Percentiles rank a stretch among this genome's conserved stretches.
These are phyloP conservation scores for Aspergillus baeticus DNA, from an alignment of 495 filamentous ascomycete genomes.

Conservation along the genomic window DNA sequence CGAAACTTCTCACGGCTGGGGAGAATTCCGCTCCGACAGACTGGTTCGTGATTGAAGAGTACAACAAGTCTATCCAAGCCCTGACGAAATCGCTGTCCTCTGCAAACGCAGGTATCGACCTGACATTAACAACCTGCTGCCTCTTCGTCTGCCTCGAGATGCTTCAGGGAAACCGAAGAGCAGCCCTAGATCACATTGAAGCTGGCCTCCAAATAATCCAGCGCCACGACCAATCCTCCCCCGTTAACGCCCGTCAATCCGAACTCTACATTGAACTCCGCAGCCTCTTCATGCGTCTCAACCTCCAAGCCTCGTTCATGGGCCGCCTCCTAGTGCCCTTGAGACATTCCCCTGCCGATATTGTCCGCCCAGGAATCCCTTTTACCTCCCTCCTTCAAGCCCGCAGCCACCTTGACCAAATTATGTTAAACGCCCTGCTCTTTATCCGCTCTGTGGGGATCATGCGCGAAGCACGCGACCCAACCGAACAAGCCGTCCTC, in stretches of 20 bases:
- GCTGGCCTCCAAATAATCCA: slow-evolving; percentile 15
- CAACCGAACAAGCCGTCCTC: neutral
- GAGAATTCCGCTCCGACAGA: neutral
- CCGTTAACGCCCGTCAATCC: neutral
- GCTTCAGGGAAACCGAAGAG: slow-evolving; percentile 19
- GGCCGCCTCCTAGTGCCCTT: slow-evolving; percentile 6
- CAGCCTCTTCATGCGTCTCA: slow-evolving; percentile 9
- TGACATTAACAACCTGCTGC: slow-evolving; percentile 25
- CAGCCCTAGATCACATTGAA: slow-evolving; percentile 23
- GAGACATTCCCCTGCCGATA: neutral
- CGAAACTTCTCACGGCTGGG: neutral
- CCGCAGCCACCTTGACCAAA: slow-evolving; percentile 2
- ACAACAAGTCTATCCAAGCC: slow-evolving; percentile 19
- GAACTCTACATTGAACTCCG: slow-evolving; percentile 13
- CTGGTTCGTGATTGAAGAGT: slow-evolving; percentile 13
- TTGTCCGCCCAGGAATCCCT: neutral
- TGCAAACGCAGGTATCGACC: slow-evolving; percentile 7
- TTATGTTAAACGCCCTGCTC: slow-evolving; percentile 13
- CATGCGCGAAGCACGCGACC: slow-evolving; percentile 1
- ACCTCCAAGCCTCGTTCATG: slow-evolving; percentile 15
- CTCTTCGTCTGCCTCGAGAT: slow-evolving; percentile 32
- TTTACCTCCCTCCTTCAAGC: slow-evolving; percentile 1
- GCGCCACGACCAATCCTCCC: neutral
- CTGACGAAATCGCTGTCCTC: slow-evolving; percentile 20
- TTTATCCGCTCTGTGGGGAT: slow-evolving; percentile 11